These are phyloP conservation scores for Handroanthus guayacan DNA, from an alignment of 257 asterid genomes.

Conservation along the genomic window DNA sequence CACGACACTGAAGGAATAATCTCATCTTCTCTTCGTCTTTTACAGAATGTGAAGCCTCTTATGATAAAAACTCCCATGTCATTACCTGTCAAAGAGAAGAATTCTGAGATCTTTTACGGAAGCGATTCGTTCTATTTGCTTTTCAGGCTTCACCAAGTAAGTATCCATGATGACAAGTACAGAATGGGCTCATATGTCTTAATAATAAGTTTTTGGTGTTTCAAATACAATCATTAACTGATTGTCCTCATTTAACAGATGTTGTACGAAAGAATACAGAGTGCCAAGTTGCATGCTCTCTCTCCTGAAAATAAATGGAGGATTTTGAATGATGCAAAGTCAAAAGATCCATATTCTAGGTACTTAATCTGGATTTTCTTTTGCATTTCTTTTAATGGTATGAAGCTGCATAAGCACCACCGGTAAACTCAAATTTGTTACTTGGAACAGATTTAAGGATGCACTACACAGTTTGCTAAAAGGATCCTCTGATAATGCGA, in stretches of 20 bases:
- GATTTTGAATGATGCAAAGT: slow-evolving; percentile 47
- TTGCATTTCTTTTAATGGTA: neutral
- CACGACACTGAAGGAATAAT: neutral
- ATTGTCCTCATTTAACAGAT: slow-evolving; percentile 47
- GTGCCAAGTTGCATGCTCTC: slow-evolving; percentile 64
- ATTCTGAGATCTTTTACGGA: slow-evolving; percentile 66
- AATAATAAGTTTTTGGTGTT: neutral
- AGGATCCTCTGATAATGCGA: slow-evolving; percentile 3
- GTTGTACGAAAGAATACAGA: slow-evolving; percentile 68
- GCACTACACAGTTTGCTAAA: neutral
- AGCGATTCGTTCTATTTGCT: slow-evolving; percentile 75
- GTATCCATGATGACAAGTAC: neutral
- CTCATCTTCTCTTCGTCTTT: neutral
- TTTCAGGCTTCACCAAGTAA: slow-evolving; percentile 80
- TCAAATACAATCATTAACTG: neutral
- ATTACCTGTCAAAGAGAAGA: slow-evolving; percentile 43
- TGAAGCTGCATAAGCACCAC: slow-evolving; percentile 16
- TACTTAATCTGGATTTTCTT: slow-evolving; percentile 30
- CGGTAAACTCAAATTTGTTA: neutral
- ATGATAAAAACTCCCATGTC: neutral
- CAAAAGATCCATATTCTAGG: slow-evolving; percentile 66
- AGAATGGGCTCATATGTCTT: neutral
- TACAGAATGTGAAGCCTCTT: neutral
- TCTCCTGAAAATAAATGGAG: slow-evolving; percentile 72
- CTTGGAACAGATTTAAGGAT: slow-evolving; percentile 2